These are phyloP conservation scores for Penicillium parvum DNA, from an alignment of 495 filamentous ascomycete genomes.

Conservation along the genomic window DNA sequence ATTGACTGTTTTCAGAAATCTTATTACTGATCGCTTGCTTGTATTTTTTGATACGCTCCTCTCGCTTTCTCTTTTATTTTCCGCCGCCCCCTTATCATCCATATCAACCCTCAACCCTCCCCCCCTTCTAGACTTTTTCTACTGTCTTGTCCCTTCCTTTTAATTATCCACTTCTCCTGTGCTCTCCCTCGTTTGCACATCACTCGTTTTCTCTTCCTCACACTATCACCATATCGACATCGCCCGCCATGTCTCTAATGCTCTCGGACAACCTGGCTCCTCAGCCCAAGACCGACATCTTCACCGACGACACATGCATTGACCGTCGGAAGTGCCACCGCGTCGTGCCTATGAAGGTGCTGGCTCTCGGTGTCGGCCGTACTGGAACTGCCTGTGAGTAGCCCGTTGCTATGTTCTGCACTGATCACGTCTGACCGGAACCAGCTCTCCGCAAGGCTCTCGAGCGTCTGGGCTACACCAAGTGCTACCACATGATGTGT, in stretches of 20 bases:
- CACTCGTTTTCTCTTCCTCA: constrained; percentile 5
- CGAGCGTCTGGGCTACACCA: constrained; percentile 54
- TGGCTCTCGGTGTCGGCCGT: constrained; percentile 57
- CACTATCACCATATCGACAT: too few species aligned
- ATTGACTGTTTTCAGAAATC: too few species aligned
- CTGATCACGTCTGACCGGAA: too few species aligned
- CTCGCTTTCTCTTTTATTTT: constrained; percentile 8
- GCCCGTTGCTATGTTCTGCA: too few species aligned
- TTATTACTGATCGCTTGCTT: constrained; percentile 4
- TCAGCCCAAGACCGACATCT: constrained; percentile 42
- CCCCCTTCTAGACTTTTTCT: constrained; percentile 30
- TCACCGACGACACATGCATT: constrained; percentile 57
- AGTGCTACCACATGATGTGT: constrained; percentile 66
- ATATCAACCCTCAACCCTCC: constrained; percentile 7
- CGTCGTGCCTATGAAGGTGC: constrained; percentile 62
- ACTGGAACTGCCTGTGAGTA: constrained; percentile 64
- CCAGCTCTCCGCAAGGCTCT: constrained; percentile 55
- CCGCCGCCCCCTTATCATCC: constrained; percentile 14
- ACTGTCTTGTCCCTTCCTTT: constrained; percentile 26
- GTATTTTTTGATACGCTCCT: constrained; percentile 16
- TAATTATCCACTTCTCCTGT: constrained; percentile 10
- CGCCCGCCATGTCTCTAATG: constrained; percentile 37
- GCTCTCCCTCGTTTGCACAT: not conserved
- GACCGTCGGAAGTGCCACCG: constrained; percentile 59
- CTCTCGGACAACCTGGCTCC: constrained; percentile 44